phyloP scores from a whole-genome alignment of 2,329 filamentous ascomycete genomes.

The Colletotrichum kahawae region DNA sequence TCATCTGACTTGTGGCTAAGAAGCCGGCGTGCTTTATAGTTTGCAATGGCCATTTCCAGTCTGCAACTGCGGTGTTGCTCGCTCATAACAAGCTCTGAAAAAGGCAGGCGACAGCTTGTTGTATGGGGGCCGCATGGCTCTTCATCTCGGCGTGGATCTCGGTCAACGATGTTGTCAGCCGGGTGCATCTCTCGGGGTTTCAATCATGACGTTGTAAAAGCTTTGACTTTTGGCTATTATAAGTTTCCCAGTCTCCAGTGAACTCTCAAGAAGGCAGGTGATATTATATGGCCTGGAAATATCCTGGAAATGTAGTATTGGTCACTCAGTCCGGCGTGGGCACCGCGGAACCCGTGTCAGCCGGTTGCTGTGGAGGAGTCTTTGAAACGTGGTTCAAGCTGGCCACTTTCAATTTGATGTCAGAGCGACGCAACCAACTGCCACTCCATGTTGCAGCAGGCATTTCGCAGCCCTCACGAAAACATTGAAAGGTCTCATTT shows the following conservation, averaged over 20 bases:
- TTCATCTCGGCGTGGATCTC: neutral
- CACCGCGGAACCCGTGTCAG: neutral
- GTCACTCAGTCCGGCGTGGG: neutral
- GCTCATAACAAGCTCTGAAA: neutral
- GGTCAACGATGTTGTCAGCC: neutral
- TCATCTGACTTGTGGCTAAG: neutral
- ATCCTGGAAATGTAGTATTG: neutral
- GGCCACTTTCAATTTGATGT: no score
- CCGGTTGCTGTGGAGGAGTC: no score
- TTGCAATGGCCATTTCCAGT: neutral
- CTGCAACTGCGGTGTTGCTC: fast-evolving
- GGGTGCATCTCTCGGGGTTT: neutral
- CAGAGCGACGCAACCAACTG: no score
- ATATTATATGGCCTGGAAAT: neutral
- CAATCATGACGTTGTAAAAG: neutral
- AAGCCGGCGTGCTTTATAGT: neutral
- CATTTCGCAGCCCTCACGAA: no score
- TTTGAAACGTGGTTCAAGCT: no score
- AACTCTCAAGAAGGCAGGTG: neutral
- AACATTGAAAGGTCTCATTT: no score
- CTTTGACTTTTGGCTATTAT: neutral
- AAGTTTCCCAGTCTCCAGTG: neutral
- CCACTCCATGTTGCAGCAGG: no score
- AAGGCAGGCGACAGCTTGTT: neutral
- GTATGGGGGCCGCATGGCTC: neutral